Percentiles rank a stretch among this genome's conserved stretches.
Conservation (phyloP, 768 basidiomycete species). For the Gelatoporia subvermispora region DNA sequence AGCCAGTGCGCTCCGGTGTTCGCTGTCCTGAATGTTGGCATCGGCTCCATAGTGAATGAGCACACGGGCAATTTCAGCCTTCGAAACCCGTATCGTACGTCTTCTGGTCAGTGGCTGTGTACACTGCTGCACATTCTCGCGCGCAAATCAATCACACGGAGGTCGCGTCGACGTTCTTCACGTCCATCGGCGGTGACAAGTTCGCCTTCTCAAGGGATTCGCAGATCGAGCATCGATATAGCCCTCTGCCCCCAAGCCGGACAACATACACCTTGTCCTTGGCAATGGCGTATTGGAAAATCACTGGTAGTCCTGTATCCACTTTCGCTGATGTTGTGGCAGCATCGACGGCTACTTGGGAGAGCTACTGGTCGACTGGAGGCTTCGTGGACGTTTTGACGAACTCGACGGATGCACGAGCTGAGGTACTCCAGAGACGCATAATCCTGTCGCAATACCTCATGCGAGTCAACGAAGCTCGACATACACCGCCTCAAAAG, state of each 20-base stretch:
- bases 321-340: slow-evolving; percentile 20
- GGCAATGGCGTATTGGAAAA: slow-evolving; percentile 29
- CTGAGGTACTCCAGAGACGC: slow-evolving; percentile 50
- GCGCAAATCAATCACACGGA: slow-evolving; percentile 41
- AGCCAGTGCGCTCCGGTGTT: too few species aligned
- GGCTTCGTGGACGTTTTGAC: slow-evolving; percentile 52
- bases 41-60: too few species aligned
- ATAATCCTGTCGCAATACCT: slow-evolving; percentile 53
- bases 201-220: slow-evolving; percentile 39
- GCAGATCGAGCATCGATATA: slow-evolving; percentile 42
- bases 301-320: slow-evolving; percentile 15
- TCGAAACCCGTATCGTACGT: too few species aligned
- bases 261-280: slow-evolving; percentile 29
- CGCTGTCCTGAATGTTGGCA: too few species aligned
- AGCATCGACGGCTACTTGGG: slow-evolving; percentile 39
- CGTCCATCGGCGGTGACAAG: slow-evolving; percentile 33
- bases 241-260: slow-evolving; percentile 28
- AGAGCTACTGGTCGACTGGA: slow-evolving; percentile 40
- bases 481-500: slow-evolving; percentile 53
- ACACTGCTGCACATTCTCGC: too few species aligned
- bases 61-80: too few species aligned
- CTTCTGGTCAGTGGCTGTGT: too few species aligned
- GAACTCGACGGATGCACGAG: slow-evolving; percentile 44
- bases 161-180: slow-evolving; percentile 36
- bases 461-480: slow-evolving; percentile 56